phyloP scores from a whole-genome alignment of 228 moss, liverwort and hornwort species.

The Sphagnum magellanicum region DNA sequence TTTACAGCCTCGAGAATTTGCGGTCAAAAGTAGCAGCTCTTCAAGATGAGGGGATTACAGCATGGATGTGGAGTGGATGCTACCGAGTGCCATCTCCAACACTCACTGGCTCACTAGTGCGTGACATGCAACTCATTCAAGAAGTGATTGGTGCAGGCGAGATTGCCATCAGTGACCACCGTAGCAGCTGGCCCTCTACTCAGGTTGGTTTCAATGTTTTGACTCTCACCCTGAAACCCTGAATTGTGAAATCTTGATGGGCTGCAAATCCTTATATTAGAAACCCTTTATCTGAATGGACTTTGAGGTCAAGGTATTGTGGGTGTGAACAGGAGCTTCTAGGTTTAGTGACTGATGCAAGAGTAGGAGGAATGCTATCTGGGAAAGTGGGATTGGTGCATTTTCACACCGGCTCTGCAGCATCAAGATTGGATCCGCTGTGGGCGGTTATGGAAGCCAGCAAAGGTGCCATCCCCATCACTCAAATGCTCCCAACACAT shows the following conservation, averaged over 20 bases:
- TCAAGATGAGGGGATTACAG: conserved; percentile 62
- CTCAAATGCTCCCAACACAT: conserved; percentile 86
- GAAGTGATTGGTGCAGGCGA: conserved; percentile 89
- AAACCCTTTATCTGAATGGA: too few species aligned
- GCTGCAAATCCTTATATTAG: too few species aligned
- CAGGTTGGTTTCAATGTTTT: conserved; percentile 20
- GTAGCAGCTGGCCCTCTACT: conserved; percentile 81
- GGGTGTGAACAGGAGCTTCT: conserved; percentile 45
- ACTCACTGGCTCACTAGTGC: conserved; percentile 76
- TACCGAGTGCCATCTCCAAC: conserved; percentile 87
- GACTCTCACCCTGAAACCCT: background rate
- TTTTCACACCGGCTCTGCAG: conserved; percentile 77
- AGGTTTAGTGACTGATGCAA: conserved; percentile 73
- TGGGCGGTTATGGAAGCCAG: conserved; percentile 77
- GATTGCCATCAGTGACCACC: conserved; percentile 89
- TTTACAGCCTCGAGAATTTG: conserved; percentile 74
- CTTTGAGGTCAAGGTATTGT: too few species aligned
- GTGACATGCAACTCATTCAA: conserved; percentile 78
- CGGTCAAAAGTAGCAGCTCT: conserved; percentile 68
- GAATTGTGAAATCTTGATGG: background rate
- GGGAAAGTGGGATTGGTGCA: conserved; percentile 83
- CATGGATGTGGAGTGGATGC: conserved; percentile 93
- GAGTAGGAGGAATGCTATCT: conserved; percentile 87
- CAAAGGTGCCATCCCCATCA: conserved; percentile 71
- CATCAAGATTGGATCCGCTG: conserved; percentile 65